A percentile compares a stretch with the other conserved stretches of the same genome.
Evolutionary conservation across 306 rosid species (phyloP).

Genomic region (Quillaja saponaria): DNA sequence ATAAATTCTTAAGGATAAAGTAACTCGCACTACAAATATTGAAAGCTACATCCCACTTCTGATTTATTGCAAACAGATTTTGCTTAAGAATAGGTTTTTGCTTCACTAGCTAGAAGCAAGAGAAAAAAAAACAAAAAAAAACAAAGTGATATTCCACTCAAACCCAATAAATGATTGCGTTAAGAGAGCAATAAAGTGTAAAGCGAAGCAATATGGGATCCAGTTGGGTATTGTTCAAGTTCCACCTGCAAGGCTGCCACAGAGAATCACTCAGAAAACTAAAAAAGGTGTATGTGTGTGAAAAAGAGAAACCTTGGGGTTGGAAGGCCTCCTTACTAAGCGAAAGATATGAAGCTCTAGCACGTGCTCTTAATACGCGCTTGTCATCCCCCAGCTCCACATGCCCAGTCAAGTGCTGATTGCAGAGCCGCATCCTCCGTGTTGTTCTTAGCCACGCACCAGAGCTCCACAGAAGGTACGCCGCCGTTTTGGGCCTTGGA

Average conservation of each 20-base stretch:
- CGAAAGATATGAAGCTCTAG: no score
- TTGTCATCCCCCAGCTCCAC: constrained; percentile 82
- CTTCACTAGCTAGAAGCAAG: background rate
- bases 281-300: background rate
- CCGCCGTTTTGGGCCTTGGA: constrained; percentile 32
- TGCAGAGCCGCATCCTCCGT: constrained; percentile 72
- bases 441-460: constrained; percentile 98
- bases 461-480: constrained; percentile 53
- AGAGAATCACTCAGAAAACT: constrained; percentile 11
- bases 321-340: no score
- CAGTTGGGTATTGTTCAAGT: constrained; percentile 95
- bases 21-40: background rate
- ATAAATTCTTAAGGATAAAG: background rate
- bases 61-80: no score
- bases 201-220: constrained; percentile 93
- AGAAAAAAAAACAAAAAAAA: background rate
- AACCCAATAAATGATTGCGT: constrained; percentile 1
- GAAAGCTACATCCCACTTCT: background rate
- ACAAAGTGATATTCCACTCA: background rate
- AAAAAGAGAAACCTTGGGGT: constrained; percentile 64
- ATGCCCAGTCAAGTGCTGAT: constrained; percentile 83
- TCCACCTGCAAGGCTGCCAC: constrained; percentile 61
- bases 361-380: no score
- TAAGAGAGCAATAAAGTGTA: constrained; percentile 55
- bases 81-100: no score